Conservation (phyloP, 148 eudicot genomes). For the Cornus kousa region DNA sequence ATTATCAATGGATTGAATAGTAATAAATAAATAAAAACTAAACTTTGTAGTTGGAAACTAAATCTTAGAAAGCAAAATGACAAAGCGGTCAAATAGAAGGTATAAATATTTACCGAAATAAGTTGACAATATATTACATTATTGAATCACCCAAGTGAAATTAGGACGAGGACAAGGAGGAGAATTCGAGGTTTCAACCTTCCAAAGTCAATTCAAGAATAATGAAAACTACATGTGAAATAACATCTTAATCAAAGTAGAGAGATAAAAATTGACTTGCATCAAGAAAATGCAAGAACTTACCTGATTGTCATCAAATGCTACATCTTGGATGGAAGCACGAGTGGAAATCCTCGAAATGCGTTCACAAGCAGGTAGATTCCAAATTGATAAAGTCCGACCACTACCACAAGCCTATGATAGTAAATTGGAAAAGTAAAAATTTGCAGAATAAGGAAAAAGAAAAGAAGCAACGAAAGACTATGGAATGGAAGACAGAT, state of each 20-base stretch:
- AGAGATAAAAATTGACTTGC: neutral
- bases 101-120: no score
- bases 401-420: slow-evolving; percentile 86
- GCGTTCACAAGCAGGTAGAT: slow-evolving; percentile 80
- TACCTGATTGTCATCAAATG: slow-evolving; percentile 82
- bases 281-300: slow-evolving; percentile 30
- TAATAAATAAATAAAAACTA: no score
- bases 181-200: neutral
- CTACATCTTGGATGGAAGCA: slow-evolving; percentile 70
- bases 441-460: no score
- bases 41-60: no score
- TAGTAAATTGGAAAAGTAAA: slow-evolving; percentile 3
- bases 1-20: no score
- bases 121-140: no score
- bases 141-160: neutral
- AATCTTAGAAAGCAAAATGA: no score
- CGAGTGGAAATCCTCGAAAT: slow-evolving; percentile 48
- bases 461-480: no score
- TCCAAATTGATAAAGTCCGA: slow-evolving; percentile 75
- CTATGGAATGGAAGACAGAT: neutral
- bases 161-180: neutral
- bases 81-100: no score
- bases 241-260: neutral
- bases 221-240: neutral
- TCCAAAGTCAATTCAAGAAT: slow-evolving; percentile 3